phyloP scores from a whole-genome alignment of 371 early-diverging fungal genomes.

The Rhizomucor pusillus region DNA sequence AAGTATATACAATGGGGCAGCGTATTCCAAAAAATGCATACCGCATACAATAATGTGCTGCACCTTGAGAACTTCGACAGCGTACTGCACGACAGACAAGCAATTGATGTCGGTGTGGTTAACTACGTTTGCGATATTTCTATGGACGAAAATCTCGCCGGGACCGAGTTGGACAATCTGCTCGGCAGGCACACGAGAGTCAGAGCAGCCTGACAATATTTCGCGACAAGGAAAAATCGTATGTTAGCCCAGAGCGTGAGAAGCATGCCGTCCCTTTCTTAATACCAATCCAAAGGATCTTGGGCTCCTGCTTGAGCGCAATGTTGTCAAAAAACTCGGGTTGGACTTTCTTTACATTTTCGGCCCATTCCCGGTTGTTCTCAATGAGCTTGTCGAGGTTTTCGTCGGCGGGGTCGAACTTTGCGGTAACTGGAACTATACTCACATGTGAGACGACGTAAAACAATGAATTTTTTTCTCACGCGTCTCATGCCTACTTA shows the following conservation, averaged over 20 bases:
- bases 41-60: conserved; percentile 92
- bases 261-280: not conserved
- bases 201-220: conserved; percentile 72
- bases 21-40: conserved; percentile 18
- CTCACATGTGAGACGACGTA: not conserved
- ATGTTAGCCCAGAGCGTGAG: not conserved
- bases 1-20: too few relatives aligned
- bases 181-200: conserved; percentile 86
- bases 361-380: conserved; percentile 39
- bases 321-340: conserved; percentile 45
- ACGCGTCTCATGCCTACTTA: too few relatives aligned
- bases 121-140: conserved; percentile 95
- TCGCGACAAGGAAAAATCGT: not conserved
- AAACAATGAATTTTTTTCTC: not conserved
- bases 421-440: conserved; percentile 8
- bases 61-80: conserved; percentile 88
- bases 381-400: conserved; percentile 27
- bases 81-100: conserved; percentile 89
- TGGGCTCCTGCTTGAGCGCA: conserved; percentile 76
- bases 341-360: conserved; percentile 29
- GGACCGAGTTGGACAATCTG: conserved; percentile 60
- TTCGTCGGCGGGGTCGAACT: conserved; percentile 26
- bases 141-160: conserved; percentile 93
- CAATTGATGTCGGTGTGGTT: conserved; percentile 73
- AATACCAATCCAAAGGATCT: conserved; percentile 89